phyloP scores from a whole-genome alignment of 2,329 filamentous ascomycete species.

The Claviceps arundinis region DNA sequence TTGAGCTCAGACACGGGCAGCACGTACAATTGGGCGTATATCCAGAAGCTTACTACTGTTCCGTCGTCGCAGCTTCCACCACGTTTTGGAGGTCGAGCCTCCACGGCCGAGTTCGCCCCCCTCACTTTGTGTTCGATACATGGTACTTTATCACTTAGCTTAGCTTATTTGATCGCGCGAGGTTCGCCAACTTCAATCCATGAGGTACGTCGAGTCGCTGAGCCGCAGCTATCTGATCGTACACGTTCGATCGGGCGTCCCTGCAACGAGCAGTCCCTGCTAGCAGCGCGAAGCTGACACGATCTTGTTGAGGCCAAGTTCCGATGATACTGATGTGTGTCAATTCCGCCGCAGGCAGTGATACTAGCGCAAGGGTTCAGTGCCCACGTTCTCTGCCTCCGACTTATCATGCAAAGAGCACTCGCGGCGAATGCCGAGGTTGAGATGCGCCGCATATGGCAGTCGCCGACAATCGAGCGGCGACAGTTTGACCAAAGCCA shows the following conservation, averaged over 20 bases:
- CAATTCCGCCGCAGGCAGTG: background rate
- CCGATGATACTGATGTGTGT: background rate
- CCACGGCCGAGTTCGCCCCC: conserved; percentile 9
- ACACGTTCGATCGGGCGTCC: background rate
- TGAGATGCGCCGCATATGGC: no score
- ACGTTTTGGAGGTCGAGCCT: conserved; percentile 8
- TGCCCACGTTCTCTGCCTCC: no score
- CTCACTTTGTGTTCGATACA: conserved; percentile 19
- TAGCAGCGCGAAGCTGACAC: background rate
- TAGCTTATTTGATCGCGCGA: background rate
- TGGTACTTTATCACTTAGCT: background rate
- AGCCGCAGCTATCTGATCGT: background rate
- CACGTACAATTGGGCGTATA: background rate
- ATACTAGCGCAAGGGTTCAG: background rate
- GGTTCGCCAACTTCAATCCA: background rate
- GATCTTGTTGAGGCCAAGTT: background rate
- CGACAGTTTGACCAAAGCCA: no score
- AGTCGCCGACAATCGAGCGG: no score
- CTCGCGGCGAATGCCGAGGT: no score
- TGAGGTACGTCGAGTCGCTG: background rate
- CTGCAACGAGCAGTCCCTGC: background rate
- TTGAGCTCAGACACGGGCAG: background rate
- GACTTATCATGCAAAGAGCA: no score
- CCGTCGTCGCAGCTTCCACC: conserved; percentile 8
- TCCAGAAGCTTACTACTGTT: background rate